phyloP scores from a whole-genome alignment of 2,329 filamentous ascomycete genomes.

The Pseudopithomyces maydicus region DNA sequence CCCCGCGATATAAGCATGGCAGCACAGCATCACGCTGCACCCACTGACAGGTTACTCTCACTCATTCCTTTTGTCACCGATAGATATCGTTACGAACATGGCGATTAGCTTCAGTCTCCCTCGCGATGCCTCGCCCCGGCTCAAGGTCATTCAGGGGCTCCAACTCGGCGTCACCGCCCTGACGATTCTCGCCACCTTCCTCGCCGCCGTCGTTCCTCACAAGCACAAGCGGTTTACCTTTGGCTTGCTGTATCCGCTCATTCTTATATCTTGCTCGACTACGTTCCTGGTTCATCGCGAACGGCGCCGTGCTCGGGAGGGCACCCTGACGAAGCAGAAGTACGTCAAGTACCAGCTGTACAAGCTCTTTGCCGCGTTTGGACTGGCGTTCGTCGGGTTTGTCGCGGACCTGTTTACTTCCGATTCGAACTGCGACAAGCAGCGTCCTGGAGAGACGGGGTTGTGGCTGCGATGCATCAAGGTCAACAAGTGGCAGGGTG shows the following conservation, averaged over 20 bases:
- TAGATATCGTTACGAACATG: not conserved
- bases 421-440: not conserved
- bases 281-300: not conserved
- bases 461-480: not conserved
- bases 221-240: slow-evolving; percentile 1
- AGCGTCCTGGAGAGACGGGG: not conserved
- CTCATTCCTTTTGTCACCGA: not conserved
- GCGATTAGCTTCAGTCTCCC: not conserved
- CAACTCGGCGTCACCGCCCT: not conserved
- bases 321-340: not conserved
- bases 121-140: not conserved
- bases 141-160: not conserved
- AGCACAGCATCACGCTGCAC: not conserved
- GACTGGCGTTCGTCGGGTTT: not conserved
- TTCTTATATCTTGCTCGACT: not conserved
- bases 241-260: not conserved
- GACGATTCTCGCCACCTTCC: not conserved
- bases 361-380: not conserved
- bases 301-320: not conserved
- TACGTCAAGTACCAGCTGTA: slow-evolving; percentile 1
- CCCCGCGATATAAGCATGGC: not conserved
- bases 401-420: not conserved
- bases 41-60: no score
- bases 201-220: not conserved
- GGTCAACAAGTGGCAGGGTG: not conserved